phyloP scores from a whole-genome alignment of 768 basidiomycete genomes.

The Trametopsis cervina region DNA sequence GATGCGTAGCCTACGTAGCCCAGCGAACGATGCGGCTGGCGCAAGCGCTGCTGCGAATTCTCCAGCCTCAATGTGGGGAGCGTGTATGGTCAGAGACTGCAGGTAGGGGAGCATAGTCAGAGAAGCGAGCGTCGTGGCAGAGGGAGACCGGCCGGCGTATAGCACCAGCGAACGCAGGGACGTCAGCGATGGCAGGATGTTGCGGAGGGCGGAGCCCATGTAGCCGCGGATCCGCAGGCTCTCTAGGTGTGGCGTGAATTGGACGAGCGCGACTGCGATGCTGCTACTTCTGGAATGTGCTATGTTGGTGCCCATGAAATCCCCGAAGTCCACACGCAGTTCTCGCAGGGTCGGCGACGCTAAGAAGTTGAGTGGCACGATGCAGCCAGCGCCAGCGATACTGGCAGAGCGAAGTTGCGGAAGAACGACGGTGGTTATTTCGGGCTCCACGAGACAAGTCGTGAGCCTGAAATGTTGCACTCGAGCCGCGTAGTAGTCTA shows the following conservation, averaged over 20 bases:
- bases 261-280: slow-evolving; percentile 8
- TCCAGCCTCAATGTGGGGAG: slow-evolving; percentile 14
- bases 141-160: slow-evolving; percentile 10
- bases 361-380: slow-evolving; percentile 5
- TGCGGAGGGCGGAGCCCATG: slow-evolving; percentile 8
- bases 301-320: slow-evolving; percentile 1
- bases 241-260: slow-evolving; percentile 3
- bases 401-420: slow-evolving; percentile 11
- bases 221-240: slow-evolving; percentile 16
- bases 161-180: slow-evolving; percentile 16
- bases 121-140: slow-evolving; percentile 13
- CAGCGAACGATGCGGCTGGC: slow-evolving; percentile 10
- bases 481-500: no score
- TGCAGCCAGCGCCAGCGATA: slow-evolving; percentile 13
- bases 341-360: slow-evolving; percentile 4
- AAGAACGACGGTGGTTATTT: slow-evolving; percentile 1
- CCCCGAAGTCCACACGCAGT: slow-evolving; percentile 12
- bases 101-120: slow-evolving; percentile 16
- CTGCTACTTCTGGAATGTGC: slow-evolving; percentile 3
- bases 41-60: slow-evolving; percentile 6
- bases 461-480: no score
- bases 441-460: no score
- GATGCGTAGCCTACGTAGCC: slow-evolving; percentile 15
- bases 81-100: slow-evolving; percentile 15
- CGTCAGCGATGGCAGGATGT: slow-evolving; percentile 5